A percentile compares a stretch with the other conserved stretches of the same genome.
Conservation (phyloP, 352 stramenopile species). For the Phytopythium aichiense region DNA sequence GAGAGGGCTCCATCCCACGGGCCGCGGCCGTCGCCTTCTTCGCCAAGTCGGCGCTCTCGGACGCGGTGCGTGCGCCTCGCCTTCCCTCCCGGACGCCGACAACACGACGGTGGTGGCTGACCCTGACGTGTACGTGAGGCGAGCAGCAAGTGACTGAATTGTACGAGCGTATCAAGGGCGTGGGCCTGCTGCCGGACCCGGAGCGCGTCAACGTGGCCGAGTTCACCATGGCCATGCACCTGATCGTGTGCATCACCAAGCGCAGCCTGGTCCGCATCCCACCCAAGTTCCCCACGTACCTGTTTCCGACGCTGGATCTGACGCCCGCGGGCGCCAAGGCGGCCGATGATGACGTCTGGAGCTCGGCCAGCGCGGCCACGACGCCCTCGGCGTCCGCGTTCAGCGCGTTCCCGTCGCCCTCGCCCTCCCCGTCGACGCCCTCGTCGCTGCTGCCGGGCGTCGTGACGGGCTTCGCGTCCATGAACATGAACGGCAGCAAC, state of each 20-base stretch:
- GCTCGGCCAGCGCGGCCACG: conserved; percentile 9
- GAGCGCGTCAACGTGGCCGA: conserved; percentile 41
- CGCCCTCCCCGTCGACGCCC: conserved; percentile 9
- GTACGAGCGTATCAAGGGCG: conserved; percentile 40
- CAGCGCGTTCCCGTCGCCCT: conserved; percentile 33
- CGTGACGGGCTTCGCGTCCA: conserved; percentile 12
- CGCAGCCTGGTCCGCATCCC: conserved; percentile 50
- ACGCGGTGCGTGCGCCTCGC: conserved; percentile 13
- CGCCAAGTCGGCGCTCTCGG: conserved; percentile 48
- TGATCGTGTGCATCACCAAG: conserved; percentile 79
- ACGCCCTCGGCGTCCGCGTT: conserved; percentile 11
- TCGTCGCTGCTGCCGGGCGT: conserved; percentile 2
- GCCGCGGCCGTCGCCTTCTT: conserved; percentile 48
- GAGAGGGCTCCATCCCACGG: conserved; percentile 13
- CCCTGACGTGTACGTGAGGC: neutral
- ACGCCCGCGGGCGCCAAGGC: conserved; percentile 14
- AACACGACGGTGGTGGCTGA: neutral
- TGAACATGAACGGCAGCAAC: conserved; percentile 1
- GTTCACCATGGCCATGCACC: conserved; percentile 72
- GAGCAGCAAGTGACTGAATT: conserved; percentile 41
- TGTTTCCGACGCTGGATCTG: conserved; percentile 63
- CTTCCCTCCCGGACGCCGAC: neutral
- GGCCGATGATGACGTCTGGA: conserved; percentile 1
- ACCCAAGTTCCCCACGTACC: conserved; percentile 39
- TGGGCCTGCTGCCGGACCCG: conserved; percentile 27